Conservation (phyloP, 2,329 filamentous ascomycete genomes). For the Neocatenulostroma microsporum region DNA sequence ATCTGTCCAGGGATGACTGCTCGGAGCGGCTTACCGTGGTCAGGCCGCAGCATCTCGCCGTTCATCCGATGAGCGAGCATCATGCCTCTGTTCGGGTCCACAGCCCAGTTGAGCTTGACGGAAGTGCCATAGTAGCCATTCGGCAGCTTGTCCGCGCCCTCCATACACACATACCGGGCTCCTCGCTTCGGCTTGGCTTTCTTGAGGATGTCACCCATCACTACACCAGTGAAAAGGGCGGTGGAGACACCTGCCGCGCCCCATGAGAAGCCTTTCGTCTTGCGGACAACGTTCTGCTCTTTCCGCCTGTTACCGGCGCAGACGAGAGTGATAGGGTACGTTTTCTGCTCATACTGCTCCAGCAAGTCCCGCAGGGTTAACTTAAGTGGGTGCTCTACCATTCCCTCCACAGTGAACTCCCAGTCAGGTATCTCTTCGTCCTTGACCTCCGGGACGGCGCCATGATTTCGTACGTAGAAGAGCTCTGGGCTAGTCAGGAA, state of each 20-base stretch:
- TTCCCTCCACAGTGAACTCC: conserved; percentile 77
- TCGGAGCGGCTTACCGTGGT: conserved; percentile 78
- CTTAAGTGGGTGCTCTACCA: conserved; percentile 68
- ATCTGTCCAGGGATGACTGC: conserved; percentile 86
- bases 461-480: conserved; percentile 90
- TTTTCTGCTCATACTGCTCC: conserved; percentile 68
- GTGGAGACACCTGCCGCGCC: conserved; percentile 80
- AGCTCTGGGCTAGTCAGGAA: conserved; percentile 82
- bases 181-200: conserved; percentile 59
- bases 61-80: conserved; percentile 91
- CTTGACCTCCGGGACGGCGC: conserved; percentile 65
- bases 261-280: conserved; percentile 93
- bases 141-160: conserved; percentile 76
- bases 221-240: conserved; percentile 76
- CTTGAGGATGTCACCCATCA: conserved; percentile 63
- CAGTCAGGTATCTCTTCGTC: conserved; percentile 68
- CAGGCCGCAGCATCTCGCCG: conserved; percentile 67
- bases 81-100: conserved; percentile 74
- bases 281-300: conserved; percentile 84
- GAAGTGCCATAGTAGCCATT: conserved; percentile 87
- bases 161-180: conserved; percentile 81
- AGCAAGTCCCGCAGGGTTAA: conserved; percentile 67
- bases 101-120: conserved; percentile 78
- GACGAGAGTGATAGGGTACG: conserved; percentile 79
- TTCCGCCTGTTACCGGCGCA: conserved; percentile 89